Evolutionary conservation across 768 basidiomycete genomes (phyloP), one percentile per base, ranked within the genome.

Genomic region (Galerina sulciceps): DNA sequence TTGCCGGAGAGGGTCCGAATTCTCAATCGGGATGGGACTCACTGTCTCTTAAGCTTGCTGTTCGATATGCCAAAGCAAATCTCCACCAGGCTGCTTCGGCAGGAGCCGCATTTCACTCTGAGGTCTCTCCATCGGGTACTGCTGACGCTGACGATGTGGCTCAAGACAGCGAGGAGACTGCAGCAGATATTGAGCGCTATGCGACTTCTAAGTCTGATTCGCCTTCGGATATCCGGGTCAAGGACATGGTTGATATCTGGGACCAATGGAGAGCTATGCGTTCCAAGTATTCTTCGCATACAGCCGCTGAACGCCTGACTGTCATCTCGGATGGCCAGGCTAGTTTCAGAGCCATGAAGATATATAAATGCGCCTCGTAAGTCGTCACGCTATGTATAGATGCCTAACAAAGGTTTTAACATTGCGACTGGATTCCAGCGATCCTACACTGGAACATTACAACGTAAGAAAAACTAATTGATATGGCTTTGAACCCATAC

Each of bases 401-500:
- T 8, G 26, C 11, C 11, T 31, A 8, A 11, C 4, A 1, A 35
- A 5, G 15, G 2, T 3, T 31, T 11, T 43, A 17, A 13, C 42
- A 11, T 44, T n/a, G 22, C n/a, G n/a, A 17, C 26, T 14, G 43
- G 34, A 3, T 35, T 35, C n/a, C 20, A 47, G 47, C 38, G 55
- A 57, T 17, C 45, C 47, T 11, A 57, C 45, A 6, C 38, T 57
- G 55, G 55, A 57, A 23, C 35, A 37, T 14, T 57, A 47, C 47
- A 57, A 37, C 17, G 47, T 42, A 49, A 9, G 26, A 31, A 31
- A 31, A n/a, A 5, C 8, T 8, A 31, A 31, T 45, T 13, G 9
- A 1, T 11, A 15, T 36, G 6, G 13, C 35, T n/a, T 6, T n/a
- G 6, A 14, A 35, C 35, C 10, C 15, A 6, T 49, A 14, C 20